Base-by-base conservation (phyloP, 1,284 basidiomycete species). In the Fomitopsis betulina region DNA sequence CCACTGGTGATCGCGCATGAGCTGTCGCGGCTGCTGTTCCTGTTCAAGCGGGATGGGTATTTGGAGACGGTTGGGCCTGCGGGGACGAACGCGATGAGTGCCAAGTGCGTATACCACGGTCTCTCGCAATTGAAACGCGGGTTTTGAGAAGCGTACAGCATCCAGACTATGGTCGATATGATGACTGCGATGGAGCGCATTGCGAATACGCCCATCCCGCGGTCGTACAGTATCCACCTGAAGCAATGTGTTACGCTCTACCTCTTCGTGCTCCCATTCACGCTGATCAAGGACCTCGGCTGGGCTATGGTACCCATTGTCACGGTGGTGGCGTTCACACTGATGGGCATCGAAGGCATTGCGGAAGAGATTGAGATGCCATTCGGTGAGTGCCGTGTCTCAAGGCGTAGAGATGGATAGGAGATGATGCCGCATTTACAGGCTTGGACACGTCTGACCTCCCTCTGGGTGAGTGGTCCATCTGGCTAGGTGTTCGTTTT, bases 271-370 rank as follows among this genome's bases (percentile, higher is more conserved):
- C 79, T 96, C 19, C 94, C 94, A 2, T 85, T 94, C 65, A 91
- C 90, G 5, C 80, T 96, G 32, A 83, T 94, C 51, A 81, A 83
- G 56, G 88, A 92, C 55, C 75, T 93, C 58, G 85, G 87, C 15
- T 94, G 89, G 91, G 81, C 81, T 51, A 91, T 88, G 70, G 78
- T 96, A 19, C 90, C 89, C n/a, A 79, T 95, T 32, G 86, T 92
- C 10, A 91, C 89, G 23, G 84, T 89, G 3, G 87, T 93, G 33
- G 87, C 91, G 13, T 93, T 96, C 74, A 94, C 91, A 4, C 82
- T 96, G 61, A 94, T 94, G 88, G 94, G 93, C 12, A 89, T 96
- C 56, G 94, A 96, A 74, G 93, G 93, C 10, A 95, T 96, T 62
- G 93, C 93, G 0, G 88, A 94, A 62, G 87, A 94, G 73, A 92